phyloP scores from a whole-genome alignment of 1,284 basidiomycete species.

The Amylostereum areolatum region DNA sequence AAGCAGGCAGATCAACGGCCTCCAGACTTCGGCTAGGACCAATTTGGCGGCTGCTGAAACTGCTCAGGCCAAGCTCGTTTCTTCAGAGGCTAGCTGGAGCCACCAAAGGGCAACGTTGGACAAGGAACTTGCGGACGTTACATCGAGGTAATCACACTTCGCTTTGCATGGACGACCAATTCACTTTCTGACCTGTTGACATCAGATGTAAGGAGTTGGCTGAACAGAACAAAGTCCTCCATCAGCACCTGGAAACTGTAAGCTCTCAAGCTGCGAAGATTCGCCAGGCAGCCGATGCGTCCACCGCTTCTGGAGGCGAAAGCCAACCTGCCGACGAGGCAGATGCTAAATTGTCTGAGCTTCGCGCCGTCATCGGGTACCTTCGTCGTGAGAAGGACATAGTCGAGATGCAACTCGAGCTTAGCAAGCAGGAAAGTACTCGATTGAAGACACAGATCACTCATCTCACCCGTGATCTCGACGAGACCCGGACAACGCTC shows the following conservation, averaged over 20 bases:
- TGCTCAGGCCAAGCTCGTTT: slow-evolving; percentile 62
- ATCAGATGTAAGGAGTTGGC: slow-evolving; percentile 68
- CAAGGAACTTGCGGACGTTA: slow-evolving; percentile 71
- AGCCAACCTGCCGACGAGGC: slow-evolving; percentile 40
- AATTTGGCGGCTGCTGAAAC: slow-evolving; percentile 60
- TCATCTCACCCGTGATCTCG: slow-evolving; percentile 61
- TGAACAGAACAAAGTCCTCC: slow-evolving; percentile 74
- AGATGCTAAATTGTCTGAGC: slow-evolving; percentile 61
- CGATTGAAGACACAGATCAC: slow-evolving; percentile 76
- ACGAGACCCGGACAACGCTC: slow-evolving; percentile 62
- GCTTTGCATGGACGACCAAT: neutral
- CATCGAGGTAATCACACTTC: slow-evolving; percentile 43
- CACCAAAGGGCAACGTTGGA: slow-evolving; percentile 73
- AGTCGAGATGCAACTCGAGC: slow-evolving; percentile 80
- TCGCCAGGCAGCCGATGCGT: slow-evolving; percentile 57
- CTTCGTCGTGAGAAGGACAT: slow-evolving; percentile 89
- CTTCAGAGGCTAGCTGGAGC: slow-evolving; percentile 76
- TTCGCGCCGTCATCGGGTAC: slow-evolving; percentile 79
- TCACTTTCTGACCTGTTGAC: neutral
- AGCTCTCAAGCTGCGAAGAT: slow-evolving; percentile 78
- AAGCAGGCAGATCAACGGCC: slow-evolving; percentile 54
- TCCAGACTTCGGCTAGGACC: slow-evolving; percentile 50
- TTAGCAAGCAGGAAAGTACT: slow-evolving; percentile 79
- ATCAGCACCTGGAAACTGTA: slow-evolving; percentile 83
- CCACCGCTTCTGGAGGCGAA: slow-evolving; percentile 34